These are phyloP conservation scores for Pseudonitzschia pungens DNA, from an alignment of 108 stramenopile genomes.

Conservation along the genomic window DNA sequence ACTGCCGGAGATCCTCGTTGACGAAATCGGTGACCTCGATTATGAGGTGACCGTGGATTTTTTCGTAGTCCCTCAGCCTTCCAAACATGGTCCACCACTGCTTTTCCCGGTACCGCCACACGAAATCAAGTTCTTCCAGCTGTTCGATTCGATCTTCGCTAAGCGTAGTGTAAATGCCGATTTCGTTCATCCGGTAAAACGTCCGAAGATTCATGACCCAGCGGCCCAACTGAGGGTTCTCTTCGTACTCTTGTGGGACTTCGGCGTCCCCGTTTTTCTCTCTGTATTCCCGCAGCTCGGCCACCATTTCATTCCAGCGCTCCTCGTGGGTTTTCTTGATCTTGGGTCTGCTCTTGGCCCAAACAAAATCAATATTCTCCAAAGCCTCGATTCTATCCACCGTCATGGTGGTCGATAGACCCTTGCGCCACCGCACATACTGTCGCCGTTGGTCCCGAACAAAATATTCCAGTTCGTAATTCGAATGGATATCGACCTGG, in stretches of 20 bases:
- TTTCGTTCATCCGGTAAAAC: slow-evolving; percentile 30
- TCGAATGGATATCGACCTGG: slow-evolving; percentile 22
- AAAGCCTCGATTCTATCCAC: slow-evolving; percentile 35
- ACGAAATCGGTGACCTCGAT: slow-evolving; percentile 31
- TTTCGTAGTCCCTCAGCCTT: slow-evolving; percentile 36
- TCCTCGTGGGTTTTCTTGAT: slow-evolving; percentile 11
- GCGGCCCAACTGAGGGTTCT: slow-evolving; percentile 38
- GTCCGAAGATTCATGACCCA: slow-evolving; percentile 62
- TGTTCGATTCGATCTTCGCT: slow-evolving; percentile 36
- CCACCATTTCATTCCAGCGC: slow-evolving; percentile 36
- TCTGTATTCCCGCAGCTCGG: slow-evolving; percentile 34
- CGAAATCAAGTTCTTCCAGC: slow-evolving; percentile 49
- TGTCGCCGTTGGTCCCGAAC: slow-evolving; percentile 45
- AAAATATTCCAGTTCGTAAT: slow-evolving; percentile 35
- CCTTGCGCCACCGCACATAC: slow-evolving; percentile 20
- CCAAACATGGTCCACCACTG: slow-evolving; percentile 46
- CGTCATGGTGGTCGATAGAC: slow-evolving; percentile 25
- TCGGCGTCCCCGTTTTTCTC: slow-evolving; percentile 26
- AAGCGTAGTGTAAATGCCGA: slow-evolving; percentile 27
- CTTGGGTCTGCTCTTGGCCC: slow-evolving; percentile 10
- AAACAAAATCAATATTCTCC: slow-evolving; percentile 33
- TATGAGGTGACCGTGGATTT: slow-evolving; percentile 36
- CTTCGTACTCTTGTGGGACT: slow-evolving; percentile 51
- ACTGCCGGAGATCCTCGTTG: slow-evolving; percentile 42
- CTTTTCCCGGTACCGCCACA: slow-evolving; percentile 36